Percentiles rank a stretch among this genome's conserved stretches.
Evolutionary conservation across 805 yeast species (phyloP).

Genomic region (Lipomyces sp.): DNA sequence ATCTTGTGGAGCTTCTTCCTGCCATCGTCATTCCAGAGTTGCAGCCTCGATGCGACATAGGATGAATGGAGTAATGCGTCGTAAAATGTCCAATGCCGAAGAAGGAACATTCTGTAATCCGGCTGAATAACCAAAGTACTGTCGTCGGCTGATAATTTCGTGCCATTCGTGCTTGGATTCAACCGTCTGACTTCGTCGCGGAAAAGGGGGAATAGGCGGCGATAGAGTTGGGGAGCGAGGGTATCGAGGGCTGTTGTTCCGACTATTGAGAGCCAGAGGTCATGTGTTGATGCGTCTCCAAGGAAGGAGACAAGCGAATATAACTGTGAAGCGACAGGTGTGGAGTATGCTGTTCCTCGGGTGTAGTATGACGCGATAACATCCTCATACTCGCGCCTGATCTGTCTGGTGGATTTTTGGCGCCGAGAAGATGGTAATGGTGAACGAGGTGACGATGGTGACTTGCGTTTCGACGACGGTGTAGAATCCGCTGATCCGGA

Average conservation of each 20-base stretch:
- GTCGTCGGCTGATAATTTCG: slow-evolving; percentile 38
- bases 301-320: slow-evolving; percentile 79
- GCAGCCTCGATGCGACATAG: slow-evolving; percentile 83
- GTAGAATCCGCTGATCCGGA: slow-evolving; percentile 2
- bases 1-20: slow-evolving; percentile 81
- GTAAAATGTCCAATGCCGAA: slow-evolving; percentile 92
- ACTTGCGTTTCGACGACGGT: slow-evolving; percentile 43
- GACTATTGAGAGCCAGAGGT: slow-evolving; percentile 84
- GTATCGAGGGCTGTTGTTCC: slow-evolving; percentile 84
- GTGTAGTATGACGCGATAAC: slow-evolving; percentile 75
- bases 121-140: slow-evolving; percentile 65
- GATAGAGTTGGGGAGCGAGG: slow-evolving; percentile 72
- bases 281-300: slow-evolving; percentile 74
- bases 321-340: slow-evolving; percentile 76
- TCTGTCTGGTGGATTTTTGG: slow-evolving; percentile 46
- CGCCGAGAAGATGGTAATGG: slow-evolving; percentile 37
- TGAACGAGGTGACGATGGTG: slow-evolving; percentile 34
- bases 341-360: slow-evolving; percentile 77
- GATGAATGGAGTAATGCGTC: slow-evolving; percentile 90
- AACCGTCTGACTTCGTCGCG: slow-evolving; percentile 83
- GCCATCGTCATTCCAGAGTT: slow-evolving; percentile 91
- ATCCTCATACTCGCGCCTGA: slow-evolving; percentile 54
- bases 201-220: slow-evolving; percentile 69
- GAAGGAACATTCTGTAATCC: slow-evolving; percentile 82
- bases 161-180: slow-evolving; percentile 46